Conservation (phyloP, 2,329 filamentous ascomycete genomes). For the Aspergillus tubingensis region DNA sequence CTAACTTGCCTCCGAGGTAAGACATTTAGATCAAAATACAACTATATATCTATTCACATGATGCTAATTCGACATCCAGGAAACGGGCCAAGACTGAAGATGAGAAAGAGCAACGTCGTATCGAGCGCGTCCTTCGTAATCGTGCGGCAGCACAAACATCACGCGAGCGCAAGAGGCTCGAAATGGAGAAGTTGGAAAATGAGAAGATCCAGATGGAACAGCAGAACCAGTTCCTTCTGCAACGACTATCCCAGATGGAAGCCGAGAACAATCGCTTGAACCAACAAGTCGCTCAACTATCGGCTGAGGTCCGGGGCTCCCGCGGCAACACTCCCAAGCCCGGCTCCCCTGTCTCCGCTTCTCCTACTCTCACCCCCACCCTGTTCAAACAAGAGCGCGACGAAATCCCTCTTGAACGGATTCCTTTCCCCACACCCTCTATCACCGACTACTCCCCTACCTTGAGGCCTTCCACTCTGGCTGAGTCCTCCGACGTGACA, state of each 20-base stretch:
- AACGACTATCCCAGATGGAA: slow-evolving; percentile 62
- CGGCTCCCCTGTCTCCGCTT: slow-evolving; percentile 35
- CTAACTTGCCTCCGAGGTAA: slow-evolving; percentile 87
- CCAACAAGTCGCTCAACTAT: slow-evolving; percentile 54
- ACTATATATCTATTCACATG: neutral
- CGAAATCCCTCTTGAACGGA: slow-evolving; percentile 43
- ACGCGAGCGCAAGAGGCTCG: slow-evolving; percentile 83
- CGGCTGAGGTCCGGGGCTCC: slow-evolving; percentile 47
- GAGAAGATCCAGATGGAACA: slow-evolving; percentile 67
- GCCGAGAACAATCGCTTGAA: slow-evolving; percentile 54
- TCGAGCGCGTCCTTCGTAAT: slow-evolving; percentile 95
- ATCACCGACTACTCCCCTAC: slow-evolving; percentile 43
- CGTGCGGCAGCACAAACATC: slow-evolving; percentile 96
- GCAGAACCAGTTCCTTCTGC: slow-evolving; percentile 71
- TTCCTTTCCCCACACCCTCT: slow-evolving; percentile 43
- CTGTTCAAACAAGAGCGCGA: slow-evolving; percentile 49
- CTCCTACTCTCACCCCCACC: slow-evolving; percentile 43
- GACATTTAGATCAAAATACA: slow-evolving; percentile 22
- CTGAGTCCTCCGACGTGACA: slow-evolving; percentile 82
- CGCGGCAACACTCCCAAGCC: slow-evolving; percentile 43
- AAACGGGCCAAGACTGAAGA: slow-evolving; percentile 99
- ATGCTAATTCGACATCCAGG: slow-evolving; percentile 45
- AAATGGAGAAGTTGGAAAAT: slow-evolving; percentile 79
- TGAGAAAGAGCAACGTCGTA: slow-evolving; percentile 96
- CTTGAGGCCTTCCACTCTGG: slow-evolving; percentile 45